Base-by-base conservation (phyloP, 805 yeast genomes). In the Saturnispora zaruensis region DNA sequence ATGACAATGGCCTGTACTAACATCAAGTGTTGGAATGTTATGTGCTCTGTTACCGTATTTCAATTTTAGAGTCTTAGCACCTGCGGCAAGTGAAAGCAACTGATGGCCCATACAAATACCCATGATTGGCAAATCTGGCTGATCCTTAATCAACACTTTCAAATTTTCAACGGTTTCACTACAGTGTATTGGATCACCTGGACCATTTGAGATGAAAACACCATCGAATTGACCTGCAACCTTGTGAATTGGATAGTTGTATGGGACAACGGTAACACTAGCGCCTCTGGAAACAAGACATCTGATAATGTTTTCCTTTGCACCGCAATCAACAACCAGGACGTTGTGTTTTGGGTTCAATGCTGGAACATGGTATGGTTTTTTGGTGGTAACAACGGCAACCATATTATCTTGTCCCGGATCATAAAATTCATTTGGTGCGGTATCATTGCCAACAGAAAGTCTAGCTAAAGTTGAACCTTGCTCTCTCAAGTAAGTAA, bases 81-180 rank as follows among this genome's bases (percentile, higher is more conserved):
- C 99, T 14, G 89, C 77, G 13, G 99, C 99, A 55, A 91, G 77
- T 8, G 98, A 96, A 57, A 93, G 77, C 60, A 93, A 77, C 73
- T 95, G 99, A 72, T 93, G 99, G 41, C 99, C 99, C 58, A 93
- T 74, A 71, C 99, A 95, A 63, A 93, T 95, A 59, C 99, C 99
- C 66, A 93, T 93, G 58, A 93, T 85, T 51, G 99, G 98, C 53
- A 90, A 77, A 32, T 83, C 76, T 53, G 72, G 75, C 50, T 78
- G 68, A 48, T 69, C 65, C 43, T 76, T 76, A 82, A 91, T 79
- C 51, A 91, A 78, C 61, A 78, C 74, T 63, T 75, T 78, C 67
- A 91, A 76, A 70, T 84, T 81, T 59, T 76, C 75, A 32, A 87
- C 87, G 8, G 98, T 90, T 37, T 77, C 62, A 33, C 82, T 66